Base-by-base conservation (phyloP, 2,329 filamentous ascomycete species). In the Calonectria henricotiae region DNA sequence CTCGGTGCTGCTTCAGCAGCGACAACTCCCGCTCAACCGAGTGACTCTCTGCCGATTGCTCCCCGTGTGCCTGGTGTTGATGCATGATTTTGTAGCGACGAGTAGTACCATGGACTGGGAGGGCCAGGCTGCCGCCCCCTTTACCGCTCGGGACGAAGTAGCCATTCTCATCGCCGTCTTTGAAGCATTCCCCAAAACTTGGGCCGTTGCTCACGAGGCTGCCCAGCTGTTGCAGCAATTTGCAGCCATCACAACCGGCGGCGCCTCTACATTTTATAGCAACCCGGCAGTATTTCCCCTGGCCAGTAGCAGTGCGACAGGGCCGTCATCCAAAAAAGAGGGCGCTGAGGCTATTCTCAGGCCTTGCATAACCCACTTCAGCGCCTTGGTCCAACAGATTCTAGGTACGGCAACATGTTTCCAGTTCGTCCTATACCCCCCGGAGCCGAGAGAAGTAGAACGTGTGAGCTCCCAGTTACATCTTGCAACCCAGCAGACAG, bases 1-100 rank as follows among this genome's bases (percentile, higher is more conserved):
- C 15, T 80, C 82, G 6, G 81, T 81, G 5, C 79, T 85, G 1
- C 80, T 84, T 35, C 81, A 85, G 64, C 84, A 86, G 65, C 80
- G 82, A 1, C 83, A 85, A 65, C 76, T 86, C 1, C 84, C 84
- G 0, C 75, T 86, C 5, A 86, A 86, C 68, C 80, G 81, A 23
- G 79, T 85, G 2, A 85, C 84, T 0, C 73, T 86, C 2, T 83
- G 79, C 65, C 80, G 84, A 1, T 69, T 84, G 3, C 76, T 85
- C 6, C 82, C 83, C 9, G 79, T 84, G 12, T 78, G 79, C 1
- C 64, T 84, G 9, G 72, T 85, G 6, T 69, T 85, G n/a, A 76
- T 85, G 71, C 81, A 83, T 68, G 73, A 74, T 60, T 77, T 74
- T 63, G 67, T 66, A 37, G 70, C 71, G 55, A 69, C 74, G 23